Conservation (phyloP, 164 flowering plant species). For the Macadamia tetraphylla region DNA sequence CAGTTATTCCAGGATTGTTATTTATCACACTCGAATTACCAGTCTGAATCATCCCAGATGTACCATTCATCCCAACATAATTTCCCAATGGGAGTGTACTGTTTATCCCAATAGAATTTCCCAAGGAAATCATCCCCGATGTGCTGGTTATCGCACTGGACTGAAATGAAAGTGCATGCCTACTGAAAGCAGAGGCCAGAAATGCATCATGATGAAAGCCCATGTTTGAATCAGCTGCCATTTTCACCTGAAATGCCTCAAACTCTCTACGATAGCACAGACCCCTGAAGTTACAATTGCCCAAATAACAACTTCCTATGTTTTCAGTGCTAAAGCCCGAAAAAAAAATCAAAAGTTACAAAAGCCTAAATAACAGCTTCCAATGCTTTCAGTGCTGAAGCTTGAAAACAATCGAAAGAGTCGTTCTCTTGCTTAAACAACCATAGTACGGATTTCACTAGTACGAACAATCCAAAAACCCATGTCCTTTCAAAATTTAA, state of each 20-base stretch:
- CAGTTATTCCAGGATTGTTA: constrained; percentile 27
- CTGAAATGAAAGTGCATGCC: constrained; percentile 49
- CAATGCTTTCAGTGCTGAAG: too few relatives aligned
- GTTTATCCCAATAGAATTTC: constrained; percentile 28
- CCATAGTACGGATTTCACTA: too few relatives aligned
- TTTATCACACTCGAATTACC: constrained; percentile 33
- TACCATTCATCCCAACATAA: constrained; percentile 25
- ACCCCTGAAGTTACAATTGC: neutral
- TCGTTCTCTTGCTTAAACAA: too few relatives aligned
- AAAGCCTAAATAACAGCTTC: neutral
- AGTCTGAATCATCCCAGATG: constrained; percentile 29
- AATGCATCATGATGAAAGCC: constrained; percentile 38
- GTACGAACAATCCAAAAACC: too few relatives aligned
- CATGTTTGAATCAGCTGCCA: constrained; percentile 57
- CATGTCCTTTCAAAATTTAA: too few relatives aligned
- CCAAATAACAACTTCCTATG: neutral
- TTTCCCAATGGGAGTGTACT: constrained; percentile 27
- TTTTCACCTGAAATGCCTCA: constrained; percentile 12
- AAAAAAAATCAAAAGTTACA: neutral
- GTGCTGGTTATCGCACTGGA: constrained; percentile 39
- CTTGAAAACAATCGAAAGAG: too few relatives aligned
- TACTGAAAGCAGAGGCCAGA: constrained; percentile 34
- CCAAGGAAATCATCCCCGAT: constrained; percentile 38
- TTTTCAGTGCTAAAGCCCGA: too few relatives aligned
- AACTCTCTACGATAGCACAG: constrained; percentile 11